Conservation (phyloP, 805 yeast genomes). For the Yarrowia alimentaria region DNA sequence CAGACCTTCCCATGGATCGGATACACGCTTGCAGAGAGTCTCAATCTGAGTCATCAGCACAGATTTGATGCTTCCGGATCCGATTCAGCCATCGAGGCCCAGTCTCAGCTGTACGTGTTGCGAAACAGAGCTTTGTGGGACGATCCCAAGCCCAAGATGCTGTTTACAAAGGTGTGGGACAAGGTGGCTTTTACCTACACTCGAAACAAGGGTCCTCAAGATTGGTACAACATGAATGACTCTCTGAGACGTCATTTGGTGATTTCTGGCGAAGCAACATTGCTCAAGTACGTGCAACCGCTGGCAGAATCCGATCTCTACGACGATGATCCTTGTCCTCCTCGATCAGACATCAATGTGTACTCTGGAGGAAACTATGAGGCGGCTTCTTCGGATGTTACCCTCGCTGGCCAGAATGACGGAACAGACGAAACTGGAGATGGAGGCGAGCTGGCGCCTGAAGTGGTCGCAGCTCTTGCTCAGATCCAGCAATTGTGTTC, state of each 20-base stretch:
- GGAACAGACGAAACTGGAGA: slow-evolving; percentile 2
- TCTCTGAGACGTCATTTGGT: slow-evolving; percentile 20
- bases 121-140: slow-evolving; percentile 21
- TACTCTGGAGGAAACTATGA: slow-evolving; percentile 12
- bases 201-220: slow-evolving; percentile 17
- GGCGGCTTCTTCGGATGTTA: slow-evolving; percentile 6
- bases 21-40: slow-evolving; percentile 24
- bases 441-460: slow-evolving; percentile 13
- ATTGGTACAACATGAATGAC: slow-evolving; percentile 11
- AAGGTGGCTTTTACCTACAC: neutral
- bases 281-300: slow-evolving; percentile 20
- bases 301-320: slow-evolving; percentile 11
- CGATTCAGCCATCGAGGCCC: slow-evolving; percentile 16
- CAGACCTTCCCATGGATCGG: slow-evolving; percentile 26
- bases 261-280: slow-evolving; percentile 20
- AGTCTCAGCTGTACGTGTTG: slow-evolving; percentile 9
- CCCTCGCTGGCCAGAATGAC: slow-evolving; percentile 15
- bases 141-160: slow-evolving; percentile 20
- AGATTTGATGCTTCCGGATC: slow-evolving; percentile 5
- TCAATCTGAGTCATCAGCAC: slow-evolving; percentile 6
- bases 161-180: slow-evolving; percentile 11
- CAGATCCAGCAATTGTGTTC: slow-evolving; percentile 8
- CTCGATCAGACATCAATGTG: slow-evolving; percentile 6
- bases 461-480: slow-evolving; percentile 7
- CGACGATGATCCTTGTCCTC: slow-evolving; percentile 24